These are phyloP conservation scores for Lindgomyces ingoldianus DNA, from an alignment of 495 filamentous ascomycete genomes.

Conservation along the genomic window DNA sequence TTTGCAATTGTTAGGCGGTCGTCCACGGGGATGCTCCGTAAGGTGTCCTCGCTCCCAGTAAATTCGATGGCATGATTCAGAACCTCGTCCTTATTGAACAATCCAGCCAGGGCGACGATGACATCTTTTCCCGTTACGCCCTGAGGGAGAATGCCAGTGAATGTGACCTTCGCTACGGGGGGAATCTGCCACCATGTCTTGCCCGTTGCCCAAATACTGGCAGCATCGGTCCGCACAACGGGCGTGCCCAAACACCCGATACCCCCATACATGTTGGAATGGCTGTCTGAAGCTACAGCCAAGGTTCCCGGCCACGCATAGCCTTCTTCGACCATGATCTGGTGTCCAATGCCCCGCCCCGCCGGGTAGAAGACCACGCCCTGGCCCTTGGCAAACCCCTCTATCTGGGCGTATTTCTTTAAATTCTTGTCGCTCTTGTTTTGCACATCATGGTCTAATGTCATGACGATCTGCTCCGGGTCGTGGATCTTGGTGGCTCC, in stretches of 20 bases:
- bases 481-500: slow-evolving; percentile 76
- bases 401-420: slow-evolving; percentile 81
- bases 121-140: slow-evolving; percentile 96
- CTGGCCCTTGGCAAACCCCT: slow-evolving; percentile 80
- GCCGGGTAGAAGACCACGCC: slow-evolving; percentile 84
- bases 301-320: slow-evolving; percentile 82
- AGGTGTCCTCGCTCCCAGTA: slow-evolving; percentile 73
- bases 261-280: slow-evolving; percentile 91
- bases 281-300: slow-evolving; percentile 78
- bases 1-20: slow-evolving; percentile 83
- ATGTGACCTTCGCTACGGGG: slow-evolving; percentile 74
- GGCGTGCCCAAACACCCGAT: slow-evolving; percentile 76
- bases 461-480: slow-evolving; percentile 78
- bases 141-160: slow-evolving; percentile 70
- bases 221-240: slow-evolving; percentile 84
- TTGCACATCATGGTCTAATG: slow-evolving; percentile 91
- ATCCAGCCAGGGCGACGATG: slow-evolving; percentile 83
- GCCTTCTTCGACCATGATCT: slow-evolving; percentile 86
- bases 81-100: slow-evolving; percentile 88
- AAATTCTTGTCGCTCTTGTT: slow-evolving; percentile 82
- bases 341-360: slow-evolving; percentile 82
- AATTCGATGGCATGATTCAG: slow-evolving; percentile 94
- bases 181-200: slow-evolving; percentile 90
- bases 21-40: slow-evolving; percentile 73
- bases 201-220: slow-evolving; percentile 82